Conservation (phyloP, 2,329 filamentous ascomycete species). For the Colletotrichum viniferum region DNA sequence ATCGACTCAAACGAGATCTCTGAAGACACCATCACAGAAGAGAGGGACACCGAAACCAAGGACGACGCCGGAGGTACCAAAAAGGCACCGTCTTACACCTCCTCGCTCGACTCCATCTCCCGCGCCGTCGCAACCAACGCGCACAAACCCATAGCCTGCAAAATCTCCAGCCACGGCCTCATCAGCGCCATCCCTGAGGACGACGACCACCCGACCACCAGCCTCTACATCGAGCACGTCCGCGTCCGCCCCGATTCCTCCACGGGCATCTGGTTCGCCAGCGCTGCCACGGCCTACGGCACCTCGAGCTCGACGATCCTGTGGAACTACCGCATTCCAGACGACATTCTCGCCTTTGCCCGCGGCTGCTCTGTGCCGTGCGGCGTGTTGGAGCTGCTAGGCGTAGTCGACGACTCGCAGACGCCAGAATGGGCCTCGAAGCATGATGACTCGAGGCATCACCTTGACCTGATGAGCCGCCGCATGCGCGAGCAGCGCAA, state of each 20-base stretch:
- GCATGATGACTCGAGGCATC: constrained; percentile 39
- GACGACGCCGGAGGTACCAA: background rate
- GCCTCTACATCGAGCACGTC: constrained; percentile 53
- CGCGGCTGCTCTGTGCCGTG: constrained; percentile 60
- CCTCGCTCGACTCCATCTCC: constrained; percentile 39
- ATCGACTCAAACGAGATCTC: background rate
- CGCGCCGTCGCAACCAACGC: constrained; percentile 31
- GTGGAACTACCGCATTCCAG: constrained; percentile 65
- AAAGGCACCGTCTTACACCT: constrained; percentile 22
- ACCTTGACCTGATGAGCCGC: constrained; percentile 39
- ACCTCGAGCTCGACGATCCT: constrained; percentile 59
- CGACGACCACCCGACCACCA: constrained; percentile 25
- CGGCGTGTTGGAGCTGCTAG: constrained; percentile 61
- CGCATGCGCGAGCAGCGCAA: constrained; percentile 43
- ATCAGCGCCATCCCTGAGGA: constrained; percentile 46
- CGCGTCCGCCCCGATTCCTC: constrained; percentile 36
- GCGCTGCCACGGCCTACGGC: constrained; percentile 58
- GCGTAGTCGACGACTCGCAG: constrained; percentile 49
- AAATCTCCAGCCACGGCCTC: constrained; percentile 53
- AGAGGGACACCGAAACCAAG: background rate
- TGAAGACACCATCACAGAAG: background rate
- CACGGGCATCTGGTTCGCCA: constrained; percentile 61
- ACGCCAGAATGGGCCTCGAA: constrained; percentile 61
- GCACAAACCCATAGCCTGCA: constrained; percentile 45
- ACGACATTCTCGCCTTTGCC: constrained; percentile 54